phyloP scores from a whole-genome alignment of 805 yeast species.

The Kuraishia hungarica region DNA sequence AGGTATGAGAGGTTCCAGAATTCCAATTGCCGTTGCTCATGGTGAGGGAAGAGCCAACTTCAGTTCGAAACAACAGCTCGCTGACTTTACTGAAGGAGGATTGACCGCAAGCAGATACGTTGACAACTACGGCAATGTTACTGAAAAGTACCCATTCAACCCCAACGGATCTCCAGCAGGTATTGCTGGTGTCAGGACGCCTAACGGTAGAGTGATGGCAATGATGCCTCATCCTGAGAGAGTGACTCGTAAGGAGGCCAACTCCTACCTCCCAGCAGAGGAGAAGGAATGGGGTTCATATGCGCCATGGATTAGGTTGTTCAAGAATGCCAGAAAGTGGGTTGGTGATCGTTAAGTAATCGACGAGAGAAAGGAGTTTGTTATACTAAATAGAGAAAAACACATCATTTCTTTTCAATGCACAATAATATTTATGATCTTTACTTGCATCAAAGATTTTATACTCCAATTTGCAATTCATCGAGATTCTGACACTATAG shows the following conservation, averaged over 20 bases:
- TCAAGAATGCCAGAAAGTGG: conserved; percentile 92
- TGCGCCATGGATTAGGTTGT: conserved; percentile 94
- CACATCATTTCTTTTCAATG: background rate
- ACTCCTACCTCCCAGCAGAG: conserved; percentile 77
- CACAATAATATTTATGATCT: too few species aligned
- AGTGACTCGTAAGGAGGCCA: conserved; percentile 77
- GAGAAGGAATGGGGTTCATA: conserved; percentile 65
- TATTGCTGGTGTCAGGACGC: conserved; percentile 84
- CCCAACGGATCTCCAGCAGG: conserved; percentile 95
- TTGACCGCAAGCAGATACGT: conserved; percentile 70
- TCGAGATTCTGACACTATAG: too few species aligned
- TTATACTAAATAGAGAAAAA: background rate
- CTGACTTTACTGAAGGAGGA: conserved; percentile 39
- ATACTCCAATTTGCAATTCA: too few species aligned
- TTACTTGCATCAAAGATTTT: background rate
- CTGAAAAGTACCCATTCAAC: conserved; percentile 84
- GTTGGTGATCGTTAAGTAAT: conserved; percentile 30
- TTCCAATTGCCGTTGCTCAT: conserved; percentile 97
- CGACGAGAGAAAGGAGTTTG: background rate
- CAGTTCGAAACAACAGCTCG: conserved; percentile 32
- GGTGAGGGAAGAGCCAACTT: conserved; percentile 95
- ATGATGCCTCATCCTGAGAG: conserved; percentile 99
- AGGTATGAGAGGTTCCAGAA: conserved; percentile 85
- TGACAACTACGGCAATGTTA: conserved; percentile 81
- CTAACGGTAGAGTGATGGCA: conserved; percentile 92